Conservation (phyloP, 805 yeast species). For the Yarrowia osloensis region DNA sequence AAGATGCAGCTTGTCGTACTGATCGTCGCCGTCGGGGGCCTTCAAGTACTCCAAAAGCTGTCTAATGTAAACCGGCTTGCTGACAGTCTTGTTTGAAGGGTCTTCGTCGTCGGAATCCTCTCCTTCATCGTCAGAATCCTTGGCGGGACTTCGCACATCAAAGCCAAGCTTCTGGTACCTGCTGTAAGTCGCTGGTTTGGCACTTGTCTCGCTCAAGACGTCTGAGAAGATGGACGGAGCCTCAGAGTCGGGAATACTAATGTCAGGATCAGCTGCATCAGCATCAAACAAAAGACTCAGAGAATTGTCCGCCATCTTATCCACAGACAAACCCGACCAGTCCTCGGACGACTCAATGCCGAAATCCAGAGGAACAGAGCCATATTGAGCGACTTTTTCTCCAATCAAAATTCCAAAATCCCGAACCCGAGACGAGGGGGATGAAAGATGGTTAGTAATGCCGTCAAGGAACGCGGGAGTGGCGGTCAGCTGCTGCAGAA, state of each 20-base stretch:
- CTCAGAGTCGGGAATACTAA: background rate
- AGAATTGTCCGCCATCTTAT: background rate
- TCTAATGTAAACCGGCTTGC: slow-evolving; percentile 67
- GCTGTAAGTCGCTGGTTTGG: background rate
- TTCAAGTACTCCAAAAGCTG: slow-evolving; percentile 64
- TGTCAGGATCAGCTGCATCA: background rate
- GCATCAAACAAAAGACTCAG: slow-evolving; percentile 8
- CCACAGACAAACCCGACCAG: slow-evolving; percentile 8
- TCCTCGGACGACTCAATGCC: slow-evolving; percentile 31
- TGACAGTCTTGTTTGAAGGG: slow-evolving; percentile 47
- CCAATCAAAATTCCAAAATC: slow-evolving; percentile 36
- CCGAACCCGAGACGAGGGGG: slow-evolving; percentile 34
- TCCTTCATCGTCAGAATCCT: slow-evolving; percentile 46
- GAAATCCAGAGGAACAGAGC: slow-evolving; percentile 41
- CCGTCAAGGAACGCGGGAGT: slow-evolving; percentile 38
- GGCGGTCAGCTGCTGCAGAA: background rate
- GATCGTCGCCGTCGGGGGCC: slow-evolving; percentile 48
- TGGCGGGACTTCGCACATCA: slow-evolving; percentile 40
- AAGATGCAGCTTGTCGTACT: slow-evolving; percentile 51
- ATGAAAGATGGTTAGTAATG: slow-evolving; percentile 34
- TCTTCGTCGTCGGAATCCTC: slow-evolving; percentile 35
- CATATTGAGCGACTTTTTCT: slow-evolving; percentile 35
- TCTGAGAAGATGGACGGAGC: background rate
- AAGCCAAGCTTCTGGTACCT: slow-evolving; percentile 30
- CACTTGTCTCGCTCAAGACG: background rate